Percentiles rank a stretch among this genome's conserved stretches.
Evolutionary conservation across 2,329 filamentous ascomycete species (phyloP).

Genomic region (Penicillium sp.): DNA sequence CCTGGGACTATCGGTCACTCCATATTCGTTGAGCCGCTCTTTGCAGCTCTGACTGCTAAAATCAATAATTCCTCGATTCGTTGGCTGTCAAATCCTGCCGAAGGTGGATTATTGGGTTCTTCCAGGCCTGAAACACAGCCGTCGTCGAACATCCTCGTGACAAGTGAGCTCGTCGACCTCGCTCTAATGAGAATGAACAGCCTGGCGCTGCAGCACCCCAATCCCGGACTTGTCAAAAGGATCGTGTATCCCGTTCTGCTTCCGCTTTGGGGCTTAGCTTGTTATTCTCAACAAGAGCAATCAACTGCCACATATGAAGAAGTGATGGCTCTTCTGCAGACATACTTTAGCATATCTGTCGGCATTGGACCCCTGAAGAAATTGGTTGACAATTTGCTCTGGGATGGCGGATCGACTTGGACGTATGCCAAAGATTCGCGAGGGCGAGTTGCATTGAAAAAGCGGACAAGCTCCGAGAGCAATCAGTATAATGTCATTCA

Average conservation of each 20-base stretch:
- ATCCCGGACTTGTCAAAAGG: conserved; percentile 46
- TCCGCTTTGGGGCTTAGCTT: conserved; percentile 45
- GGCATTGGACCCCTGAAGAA: conserved; percentile 38
- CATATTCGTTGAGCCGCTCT: conserved; percentile 45
- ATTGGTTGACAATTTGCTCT: conserved; percentile 44
- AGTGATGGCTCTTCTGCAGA: conserved; percentile 36
- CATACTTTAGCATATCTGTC: conserved; percentile 45
- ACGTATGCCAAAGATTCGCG: conserved; percentile 31
- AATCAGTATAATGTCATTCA: conserved; percentile 32
- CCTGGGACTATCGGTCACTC: conserved; percentile 43
- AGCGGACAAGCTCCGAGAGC: conserved; percentile 19
- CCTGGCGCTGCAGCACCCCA: conserved; percentile 45
- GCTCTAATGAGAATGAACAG: conserved; percentile 39
- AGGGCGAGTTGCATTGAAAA: conserved; percentile 30
- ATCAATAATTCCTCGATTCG: conserved; percentile 24
- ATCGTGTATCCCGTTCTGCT: conserved; percentile 42
- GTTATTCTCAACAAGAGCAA: conserved; percentile 37
- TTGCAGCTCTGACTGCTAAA: conserved; percentile 39
- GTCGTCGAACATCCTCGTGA: conserved; percentile 23
- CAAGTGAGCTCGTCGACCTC: conserved; percentile 29
- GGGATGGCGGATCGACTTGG: conserved; percentile 42
- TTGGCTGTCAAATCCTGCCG: conserved; percentile 32
- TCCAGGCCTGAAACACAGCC: background rate
- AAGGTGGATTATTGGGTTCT: conserved; percentile 15
- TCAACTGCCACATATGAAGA: conserved; percentile 30